Evolutionary conservation across 2,329 filamentous ascomycete species (phyloP).

Genomic region (Penicillium griseofulvum): DNA sequence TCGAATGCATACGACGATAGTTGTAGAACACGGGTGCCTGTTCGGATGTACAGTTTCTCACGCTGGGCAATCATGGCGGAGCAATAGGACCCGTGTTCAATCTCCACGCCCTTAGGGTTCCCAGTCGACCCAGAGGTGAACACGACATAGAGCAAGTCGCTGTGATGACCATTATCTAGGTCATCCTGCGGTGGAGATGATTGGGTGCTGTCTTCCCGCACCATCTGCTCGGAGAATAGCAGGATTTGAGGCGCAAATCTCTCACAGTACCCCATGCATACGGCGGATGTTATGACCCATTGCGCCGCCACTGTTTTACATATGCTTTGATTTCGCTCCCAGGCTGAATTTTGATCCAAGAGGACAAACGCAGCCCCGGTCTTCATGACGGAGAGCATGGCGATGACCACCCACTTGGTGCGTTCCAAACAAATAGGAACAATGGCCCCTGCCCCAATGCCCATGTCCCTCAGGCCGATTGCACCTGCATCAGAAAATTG

Average conservation of each 20-base stretch:
- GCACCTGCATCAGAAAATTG: no score
- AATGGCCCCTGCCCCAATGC: background rate
- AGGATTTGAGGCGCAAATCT: background rate
- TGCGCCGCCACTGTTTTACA: no score
- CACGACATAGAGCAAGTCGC: conserved; percentile 22
- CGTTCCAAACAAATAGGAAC: conserved; percentile 10
- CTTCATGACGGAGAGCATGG: conserved; percentile 3
- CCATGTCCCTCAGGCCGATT: no score
- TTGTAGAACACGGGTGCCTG: no score
- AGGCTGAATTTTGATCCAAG: background rate
- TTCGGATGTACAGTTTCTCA: no score
- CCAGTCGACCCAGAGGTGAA: background rate
- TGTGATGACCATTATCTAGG: background rate
- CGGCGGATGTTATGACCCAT: background rate
- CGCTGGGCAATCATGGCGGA: no score
- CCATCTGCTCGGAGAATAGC: background rate
- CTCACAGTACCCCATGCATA: background rate
- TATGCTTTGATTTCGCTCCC: no score
- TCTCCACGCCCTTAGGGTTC: background rate
- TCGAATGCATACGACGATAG: no score
- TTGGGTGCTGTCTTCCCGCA: no score
- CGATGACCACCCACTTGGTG: conserved; percentile 15
- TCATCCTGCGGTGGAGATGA: no score
- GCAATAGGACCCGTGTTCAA: background rate
- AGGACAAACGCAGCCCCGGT: conserved; percentile 2